Evolutionary conservation across 208 protist species (phyloP).

Genomic region (Leishmania guyanensis): DNA sequence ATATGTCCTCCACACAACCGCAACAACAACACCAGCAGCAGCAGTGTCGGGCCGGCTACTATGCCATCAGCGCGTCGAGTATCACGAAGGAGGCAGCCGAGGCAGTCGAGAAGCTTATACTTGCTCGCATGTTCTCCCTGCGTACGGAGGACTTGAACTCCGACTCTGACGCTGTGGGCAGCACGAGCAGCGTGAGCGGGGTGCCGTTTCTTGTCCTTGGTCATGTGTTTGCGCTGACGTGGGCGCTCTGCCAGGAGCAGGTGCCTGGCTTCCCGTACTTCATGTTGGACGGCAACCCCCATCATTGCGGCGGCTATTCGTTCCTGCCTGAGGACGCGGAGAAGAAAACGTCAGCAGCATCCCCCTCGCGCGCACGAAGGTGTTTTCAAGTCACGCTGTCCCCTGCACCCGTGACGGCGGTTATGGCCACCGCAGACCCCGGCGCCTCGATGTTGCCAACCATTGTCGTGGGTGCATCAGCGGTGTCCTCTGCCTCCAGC

Average conservation of each 20-base stretch:
- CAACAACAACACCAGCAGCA: constrained; percentile 9
- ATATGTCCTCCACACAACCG: background rate
- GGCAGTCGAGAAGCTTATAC: constrained; percentile 44
- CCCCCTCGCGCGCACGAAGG: background rate
- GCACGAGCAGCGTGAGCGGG: constrained; percentile 28
- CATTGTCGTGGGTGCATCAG: background rate
- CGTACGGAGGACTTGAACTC: constrained; percentile 26
- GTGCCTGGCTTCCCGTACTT: constrained; percentile 72
- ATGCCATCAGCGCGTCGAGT: constrained; percentile 24
- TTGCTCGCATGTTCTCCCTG: constrained; percentile 23
- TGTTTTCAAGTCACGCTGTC: constrained; percentile 18
- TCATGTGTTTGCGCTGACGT: constrained; percentile 47
- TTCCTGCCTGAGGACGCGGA: constrained; percentile 20
- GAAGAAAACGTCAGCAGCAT: background rate
- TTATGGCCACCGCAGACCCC: background rate
- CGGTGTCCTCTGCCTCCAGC: constrained; percentile 20
- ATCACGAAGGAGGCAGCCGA: constrained; percentile 32
- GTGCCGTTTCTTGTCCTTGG: constrained; percentile 41
- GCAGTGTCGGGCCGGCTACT: constrained; percentile 10
- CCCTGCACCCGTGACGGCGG: constrained; percentile 1
- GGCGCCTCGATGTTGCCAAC: constrained; percentile 12
- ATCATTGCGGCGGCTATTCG: constrained; percentile 34
- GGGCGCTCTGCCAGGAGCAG: constrained; percentile 61
- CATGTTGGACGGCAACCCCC: constrained; percentile 53
- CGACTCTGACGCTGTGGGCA: constrained; percentile 10